Base-by-base conservation (phyloP, 768 basidiomycete species). In the Lepiota venenata region DNA sequence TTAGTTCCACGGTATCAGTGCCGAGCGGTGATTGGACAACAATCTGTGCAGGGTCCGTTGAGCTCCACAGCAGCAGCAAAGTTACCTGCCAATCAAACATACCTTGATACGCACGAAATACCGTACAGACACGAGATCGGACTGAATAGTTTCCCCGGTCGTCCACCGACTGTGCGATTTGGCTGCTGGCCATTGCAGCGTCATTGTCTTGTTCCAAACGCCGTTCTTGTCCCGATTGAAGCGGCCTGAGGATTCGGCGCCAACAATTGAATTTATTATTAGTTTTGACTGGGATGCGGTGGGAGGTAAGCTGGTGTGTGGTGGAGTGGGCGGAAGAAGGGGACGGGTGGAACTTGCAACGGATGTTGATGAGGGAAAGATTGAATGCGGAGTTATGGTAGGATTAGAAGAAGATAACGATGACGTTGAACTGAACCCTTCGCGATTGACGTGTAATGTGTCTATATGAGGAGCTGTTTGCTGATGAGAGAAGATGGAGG, bases 71-170 rank as follows among this genome's bases (percentile, higher is more conserved):
- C 29, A 20, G 29, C 29, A n/a, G 45, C 20, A 12, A 32, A 47
- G 21, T 39, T n/a, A 38, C 20, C 18, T 21, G 15, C 42, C n/a
- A 50, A 48, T 27, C 14, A 20, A 35, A 21, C 52, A 54, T 37
- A 89, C 85, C 79, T 88, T 88, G 59, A 85, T 74, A 42, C 82
- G 80, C 60, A 86, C 71, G 66, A 85, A 83, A 67, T 89, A 93
- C 64, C 78, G 79, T 50, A 91, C 79, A 49, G 80, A 77, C 12
- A 80, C 83, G 60, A 86, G 67, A 47, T 81, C 75, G 39, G 85
- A 85, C 58, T 78, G 74, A 60, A 90, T 79, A 22, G 87, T 86
- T 73, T 91, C 89, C 10, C 91, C 91, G 53, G 88, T 79, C 8
- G 88, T 80, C 87, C 91, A 93, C 16, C 87, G 82, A 61, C 79